Evolutionary conservation across 2,329 filamentous ascomycete genomes (phyloP).

Genomic region (Aspergillus awamori): DNA sequence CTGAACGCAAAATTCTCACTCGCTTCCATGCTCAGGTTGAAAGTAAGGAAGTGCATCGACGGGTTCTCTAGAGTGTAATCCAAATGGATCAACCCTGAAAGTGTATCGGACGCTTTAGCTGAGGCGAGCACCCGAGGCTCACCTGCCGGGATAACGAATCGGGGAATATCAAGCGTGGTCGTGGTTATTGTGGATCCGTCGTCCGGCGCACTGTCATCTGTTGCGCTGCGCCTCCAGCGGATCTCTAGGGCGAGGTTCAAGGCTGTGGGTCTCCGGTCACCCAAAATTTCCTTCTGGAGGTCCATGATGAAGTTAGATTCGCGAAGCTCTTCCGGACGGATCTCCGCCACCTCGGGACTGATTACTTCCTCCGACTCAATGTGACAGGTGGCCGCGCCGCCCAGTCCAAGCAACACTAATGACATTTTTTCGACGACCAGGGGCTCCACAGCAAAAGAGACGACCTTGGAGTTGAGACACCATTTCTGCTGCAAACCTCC

Average conservation of each 20-base stretch:
- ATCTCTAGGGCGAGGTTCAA: conserved; percentile 76
- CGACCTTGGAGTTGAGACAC: conserved; percentile 70
- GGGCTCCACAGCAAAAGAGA: conserved; percentile 72
- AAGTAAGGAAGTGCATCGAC: conserved; percentile 91
- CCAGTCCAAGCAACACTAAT: conserved; percentile 63
- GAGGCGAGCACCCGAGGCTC: conserved; percentile 80
- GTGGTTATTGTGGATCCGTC: conserved; percentile 55
- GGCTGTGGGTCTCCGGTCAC: conserved; percentile 75
- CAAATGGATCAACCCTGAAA: conserved; percentile 49
- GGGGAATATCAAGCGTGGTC: conserved; percentile 74
- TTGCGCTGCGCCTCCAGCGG: conserved; percentile 68
- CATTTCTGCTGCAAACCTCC: conserved; percentile 78
- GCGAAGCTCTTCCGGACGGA: conserved; percentile 69
- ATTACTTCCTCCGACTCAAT: conserved; percentile 39
- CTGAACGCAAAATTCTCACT: conserved; percentile 92
- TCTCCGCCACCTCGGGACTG: conserved; percentile 39
- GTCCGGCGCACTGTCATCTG: conserved; percentile 31
- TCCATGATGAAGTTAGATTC: conserved; percentile 74
- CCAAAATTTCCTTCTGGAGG: conserved; percentile 74
- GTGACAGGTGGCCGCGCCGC: conserved; percentile 65
- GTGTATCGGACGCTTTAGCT: conserved; percentile 37
- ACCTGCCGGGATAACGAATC: conserved; percentile 75
- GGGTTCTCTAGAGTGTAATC: conserved; percentile 86
- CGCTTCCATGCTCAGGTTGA: conserved; percentile 88
- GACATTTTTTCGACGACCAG: conserved; percentile 66